Base-by-base conservation (phyloP, 768 basidiomycete genomes). In the Leucocoprinus leucothites region DNA sequence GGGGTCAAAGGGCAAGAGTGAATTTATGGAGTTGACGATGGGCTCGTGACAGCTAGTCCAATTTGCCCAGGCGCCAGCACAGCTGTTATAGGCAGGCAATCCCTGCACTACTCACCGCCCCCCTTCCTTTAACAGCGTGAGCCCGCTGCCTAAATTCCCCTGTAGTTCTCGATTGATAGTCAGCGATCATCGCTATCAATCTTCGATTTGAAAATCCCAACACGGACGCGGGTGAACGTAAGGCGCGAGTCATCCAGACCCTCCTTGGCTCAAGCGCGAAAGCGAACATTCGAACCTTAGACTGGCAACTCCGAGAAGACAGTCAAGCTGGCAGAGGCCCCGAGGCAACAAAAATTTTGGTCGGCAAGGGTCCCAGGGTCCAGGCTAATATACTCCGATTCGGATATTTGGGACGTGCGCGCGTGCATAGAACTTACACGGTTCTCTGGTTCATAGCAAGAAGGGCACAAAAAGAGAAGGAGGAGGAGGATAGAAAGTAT, bases 21-120 rank as follows among this genome's bases (percentile, higher is more conserved):
- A 54, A 46, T 55, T 55, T 55, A 55, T 48, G 45, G 46, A 55
- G 53, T 48, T 45, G 45, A 40, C 24, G 36, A 40, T 45, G 38
- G 28, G 44, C 53, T 41, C 45, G 53, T 55, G 53, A 48, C 38
- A 40, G 45, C 13, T 25, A 38, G 19, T 14, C 43, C 51, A 44
- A 36, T 14, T 8, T 38, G 16, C 43, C 45, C 34, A 44, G 44
- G 53, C 43, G 45, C 50, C 41, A 28, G 41, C 22, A 24, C 38
- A 38, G 45, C 53, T 48, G 53, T 21, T 42, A 41, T 40, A 48
- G 53, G 53, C 53, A 55, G 53, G 38, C 41, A 48, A 36, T 55
- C 36, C 53, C 38, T 54, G 53, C 45, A 19, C 19, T 25, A 47
- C 4, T n/a, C 31, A 5, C 21, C 46, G 25, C 53, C 41, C 45